Conservation (phyloP, 768 basidiomycete species). For the Hebeloma cylindrosporum region DNA sequence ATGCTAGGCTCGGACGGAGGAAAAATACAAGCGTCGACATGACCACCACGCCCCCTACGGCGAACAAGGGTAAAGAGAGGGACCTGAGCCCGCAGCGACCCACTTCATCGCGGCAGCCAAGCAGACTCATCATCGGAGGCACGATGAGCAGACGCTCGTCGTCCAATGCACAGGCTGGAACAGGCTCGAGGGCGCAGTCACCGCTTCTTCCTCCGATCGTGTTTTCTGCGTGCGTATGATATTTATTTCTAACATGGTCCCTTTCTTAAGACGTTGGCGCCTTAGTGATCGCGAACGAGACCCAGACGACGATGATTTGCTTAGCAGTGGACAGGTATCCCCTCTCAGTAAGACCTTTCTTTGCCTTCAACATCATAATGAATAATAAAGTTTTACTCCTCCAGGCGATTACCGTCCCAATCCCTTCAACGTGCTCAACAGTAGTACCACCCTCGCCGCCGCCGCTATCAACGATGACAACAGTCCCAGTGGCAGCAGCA, state of each 20-base stretch:
- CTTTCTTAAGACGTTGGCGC: neutral
- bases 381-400: slow-evolving; percentile 6
- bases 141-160: slow-evolving; percentile 13
- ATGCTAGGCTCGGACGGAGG: slow-evolving; percentile 22
- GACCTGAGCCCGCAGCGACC: neutral
- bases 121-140: slow-evolving; percentile 18
- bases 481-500: slow-evolving; percentile 30
- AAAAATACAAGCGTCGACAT: slow-evolving; percentile 28
- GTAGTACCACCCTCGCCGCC: neutral
- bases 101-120: slow-evolving; percentile 7
- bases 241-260: neutral
- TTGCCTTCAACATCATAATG: slow-evolving; percentile 10
- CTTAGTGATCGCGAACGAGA: slow-evolving; percentile 20
- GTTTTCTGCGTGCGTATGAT: slow-evolving; percentile 27
- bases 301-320: slow-evolving; percentile 58
- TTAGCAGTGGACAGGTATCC: slow-evolving; percentile 78
- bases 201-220: slow-evolving; percentile 34
- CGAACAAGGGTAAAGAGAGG: slow-evolving; percentile 2
- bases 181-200: slow-evolving; percentile 27
- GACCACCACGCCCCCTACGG: slow-evolving; percentile 9
- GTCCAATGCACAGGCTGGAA: slow-evolving; percentile 5
- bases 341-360: slow-evolving; percentile 57
- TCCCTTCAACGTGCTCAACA: slow-evolving; percentile 27
- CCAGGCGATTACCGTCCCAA: slow-evolving; percentile 31
- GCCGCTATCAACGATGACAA: slow-evolving; percentile 19